phyloP scores from a whole-genome alignment of 31 red algal species.

The Endocladia muricata region DNA sequence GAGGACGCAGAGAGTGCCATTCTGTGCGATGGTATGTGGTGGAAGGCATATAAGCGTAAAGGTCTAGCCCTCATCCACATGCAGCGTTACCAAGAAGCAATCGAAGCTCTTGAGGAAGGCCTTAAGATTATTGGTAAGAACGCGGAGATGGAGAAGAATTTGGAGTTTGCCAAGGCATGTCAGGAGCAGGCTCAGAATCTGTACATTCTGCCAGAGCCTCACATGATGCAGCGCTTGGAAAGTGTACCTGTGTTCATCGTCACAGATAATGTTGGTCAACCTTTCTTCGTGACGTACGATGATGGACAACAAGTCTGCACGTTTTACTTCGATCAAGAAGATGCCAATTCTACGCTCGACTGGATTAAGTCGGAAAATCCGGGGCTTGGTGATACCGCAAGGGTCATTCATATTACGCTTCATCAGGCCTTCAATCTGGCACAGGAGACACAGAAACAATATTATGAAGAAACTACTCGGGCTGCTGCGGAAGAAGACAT shows the following conservation, averaged over 20 bases:
- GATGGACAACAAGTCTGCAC: conserved; percentile 95
- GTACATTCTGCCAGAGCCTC: conserved; percentile 88
- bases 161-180: conserved; percentile 79
- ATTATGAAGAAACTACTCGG: conserved; percentile 77
- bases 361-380: conserved; percentile 95
- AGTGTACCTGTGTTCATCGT: conserved; percentile 94
- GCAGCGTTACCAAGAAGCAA: conserved; percentile 88
- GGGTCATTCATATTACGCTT: conserved; percentile 84
- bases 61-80: conserved; percentile 87
- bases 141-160: conserved; percentile 73
- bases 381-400: conserved; percentile 69
- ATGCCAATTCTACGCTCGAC: conserved; percentile 81
- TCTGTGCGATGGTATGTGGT: conserved; percentile 80
- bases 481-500: conserved; percentile 69
- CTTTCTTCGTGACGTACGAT: conserved; percentile 97
- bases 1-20: conserved; percentile 90
- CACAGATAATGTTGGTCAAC: conserved; percentile 85
- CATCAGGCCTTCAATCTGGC: conserved; percentile 88
- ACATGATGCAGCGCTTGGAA: conserved; percentile 91
- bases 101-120: conserved; percentile 77
- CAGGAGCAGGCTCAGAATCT: conserved; percentile 89
- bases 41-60: conserved; percentile 96
- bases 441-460: conserved; percentile 94
- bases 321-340: conserved; percentile 96
- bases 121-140: conserved; percentile 65